Conservation (phyloP, 768 basidiomycete species). For the Saitozyma sp. region DNA sequence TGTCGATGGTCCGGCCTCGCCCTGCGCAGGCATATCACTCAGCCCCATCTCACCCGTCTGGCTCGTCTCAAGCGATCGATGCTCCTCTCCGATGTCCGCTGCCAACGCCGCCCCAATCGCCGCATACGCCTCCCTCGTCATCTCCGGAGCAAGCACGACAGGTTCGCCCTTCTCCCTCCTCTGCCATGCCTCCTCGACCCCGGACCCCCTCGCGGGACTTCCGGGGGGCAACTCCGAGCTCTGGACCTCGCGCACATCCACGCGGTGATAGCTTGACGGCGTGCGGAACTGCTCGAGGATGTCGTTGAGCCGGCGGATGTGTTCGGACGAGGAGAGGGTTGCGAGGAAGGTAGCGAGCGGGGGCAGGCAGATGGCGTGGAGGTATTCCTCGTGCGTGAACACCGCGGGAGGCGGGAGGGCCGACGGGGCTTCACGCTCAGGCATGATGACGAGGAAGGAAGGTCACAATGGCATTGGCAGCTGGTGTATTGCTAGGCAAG, state of each 20-base stretch:
- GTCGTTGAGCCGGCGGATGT: conserved; percentile 35
- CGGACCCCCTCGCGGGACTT: background rate
- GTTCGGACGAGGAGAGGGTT: conserved; percentile 17
- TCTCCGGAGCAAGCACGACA: conserved; percentile 8
- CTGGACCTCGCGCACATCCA: conserved; percentile 32
- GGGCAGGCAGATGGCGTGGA: conserved; percentile 35
- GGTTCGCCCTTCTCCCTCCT: conserved; percentile 8
- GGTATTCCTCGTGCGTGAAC: conserved; percentile 30
- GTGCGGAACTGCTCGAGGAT: conserved; percentile 33
- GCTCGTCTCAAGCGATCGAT: background rate
- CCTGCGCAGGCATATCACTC: too few relatives aligned
- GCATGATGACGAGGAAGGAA: too few relatives aligned
- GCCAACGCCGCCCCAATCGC: too few relatives aligned
- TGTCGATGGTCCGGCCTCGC: too few relatives aligned
- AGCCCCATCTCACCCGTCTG: background rate
- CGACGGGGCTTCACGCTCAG: background rate
- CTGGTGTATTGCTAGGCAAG: too few relatives aligned
- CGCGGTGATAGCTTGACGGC: conserved; percentile 35
- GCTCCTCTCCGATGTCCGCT: background rate
- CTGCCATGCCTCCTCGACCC: conserved; percentile 3
- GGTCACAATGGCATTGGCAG: too few relatives aligned
- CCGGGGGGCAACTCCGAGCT: conserved; percentile 33
- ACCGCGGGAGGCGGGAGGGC: conserved; percentile 28
- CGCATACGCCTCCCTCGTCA: conserved; percentile 4
- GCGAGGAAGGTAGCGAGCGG: conserved; percentile 36